These are phyloP conservation scores for Lathyrus sativus DNA, from an alignment of 306 rosid genomes.

Conservation along the genomic window DNA sequence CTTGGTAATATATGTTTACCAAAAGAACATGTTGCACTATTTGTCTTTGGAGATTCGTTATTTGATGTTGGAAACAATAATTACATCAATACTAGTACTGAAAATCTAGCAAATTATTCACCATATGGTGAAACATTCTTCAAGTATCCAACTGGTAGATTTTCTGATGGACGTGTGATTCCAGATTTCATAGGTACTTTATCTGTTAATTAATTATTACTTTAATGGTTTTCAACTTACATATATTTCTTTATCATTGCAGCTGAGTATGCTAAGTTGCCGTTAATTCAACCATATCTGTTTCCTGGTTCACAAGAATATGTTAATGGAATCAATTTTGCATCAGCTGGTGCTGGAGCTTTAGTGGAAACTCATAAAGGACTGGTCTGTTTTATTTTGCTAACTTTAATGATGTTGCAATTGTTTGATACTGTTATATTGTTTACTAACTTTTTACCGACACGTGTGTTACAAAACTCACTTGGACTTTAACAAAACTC, in stretches of 20 bases:
- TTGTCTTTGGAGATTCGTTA: constrained; percentile 62
- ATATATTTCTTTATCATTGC: constrained; percentile 12
- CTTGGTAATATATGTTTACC: constrained; percentile 8
- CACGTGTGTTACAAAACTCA: too few species aligned
- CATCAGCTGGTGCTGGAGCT: constrained; percentile 76
- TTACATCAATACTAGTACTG: constrained; percentile 42
- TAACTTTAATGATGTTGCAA: not conserved
- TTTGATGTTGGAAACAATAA: constrained; percentile 66
- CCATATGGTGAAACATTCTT: constrained; percentile 59
- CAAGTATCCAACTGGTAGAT: constrained; percentile 50
- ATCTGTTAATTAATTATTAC: not conserved
- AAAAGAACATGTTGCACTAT: constrained; percentile 6
- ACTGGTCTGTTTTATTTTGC: constrained; percentile 32
- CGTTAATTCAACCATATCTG: constrained; percentile 51
- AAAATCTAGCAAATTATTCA: constrained; percentile 24
- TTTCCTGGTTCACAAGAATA: constrained; percentile 44
- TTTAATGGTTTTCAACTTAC: not conserved
- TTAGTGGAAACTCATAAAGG: constrained; percentile 53
- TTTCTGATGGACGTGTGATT: constrained; percentile 48
- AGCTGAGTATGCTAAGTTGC: constrained; percentile 65
- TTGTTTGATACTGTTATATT: not conserved
- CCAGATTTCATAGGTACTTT: constrained; percentile 49
- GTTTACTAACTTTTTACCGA: not conserved
- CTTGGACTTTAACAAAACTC: too few species aligned
- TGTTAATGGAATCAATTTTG: constrained; percentile 60